Percentiles rank a stretch among this genome's conserved stretches.
Conservation (phyloP, 2,329 filamentous ascomycete species). For the Epichloe uncinata region DNA sequence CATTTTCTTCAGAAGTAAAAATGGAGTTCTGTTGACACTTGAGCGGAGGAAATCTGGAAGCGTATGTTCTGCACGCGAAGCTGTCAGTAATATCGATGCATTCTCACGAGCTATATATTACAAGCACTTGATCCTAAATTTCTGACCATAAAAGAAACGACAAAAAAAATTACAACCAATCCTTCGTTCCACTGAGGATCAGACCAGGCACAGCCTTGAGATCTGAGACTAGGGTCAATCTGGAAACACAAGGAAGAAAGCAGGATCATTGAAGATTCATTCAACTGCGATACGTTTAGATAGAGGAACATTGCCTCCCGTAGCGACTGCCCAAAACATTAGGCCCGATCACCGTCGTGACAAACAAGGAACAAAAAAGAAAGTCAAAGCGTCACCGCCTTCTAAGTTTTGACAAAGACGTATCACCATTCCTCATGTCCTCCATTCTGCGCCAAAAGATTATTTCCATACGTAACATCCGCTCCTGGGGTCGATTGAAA, state of each 20-base stretch:
- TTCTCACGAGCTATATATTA: no score
- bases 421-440: conserved; percentile 22
- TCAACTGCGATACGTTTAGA: conserved; percentile 23
- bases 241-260: neutral
- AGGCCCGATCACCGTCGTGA: conserved; percentile 23
- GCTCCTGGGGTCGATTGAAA: conserved; percentile 21
- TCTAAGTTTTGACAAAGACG: conserved; percentile 24
- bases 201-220: neutral
- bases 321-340: conserved; percentile 25
- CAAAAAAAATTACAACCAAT: no score
- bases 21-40: no score
- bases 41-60: no score
- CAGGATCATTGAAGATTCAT: conserved; percentile 21
- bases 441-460: conserved; percentile 15
- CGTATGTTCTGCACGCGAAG: no score
- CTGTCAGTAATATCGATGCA: no score
- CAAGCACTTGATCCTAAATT: no score
- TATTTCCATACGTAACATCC: conserved; percentile 20
- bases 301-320: conserved; percentile 17
- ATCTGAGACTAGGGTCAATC: neutral
- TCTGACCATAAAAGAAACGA: no score
- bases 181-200: neutral
- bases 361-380: conserved; percentile 27
- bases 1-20: no score
- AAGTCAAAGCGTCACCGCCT: conserved; percentile 26